Evolutionary conservation across 345 rosid genomes (phyloP).

Genomic region (Acer negundo): DNA sequence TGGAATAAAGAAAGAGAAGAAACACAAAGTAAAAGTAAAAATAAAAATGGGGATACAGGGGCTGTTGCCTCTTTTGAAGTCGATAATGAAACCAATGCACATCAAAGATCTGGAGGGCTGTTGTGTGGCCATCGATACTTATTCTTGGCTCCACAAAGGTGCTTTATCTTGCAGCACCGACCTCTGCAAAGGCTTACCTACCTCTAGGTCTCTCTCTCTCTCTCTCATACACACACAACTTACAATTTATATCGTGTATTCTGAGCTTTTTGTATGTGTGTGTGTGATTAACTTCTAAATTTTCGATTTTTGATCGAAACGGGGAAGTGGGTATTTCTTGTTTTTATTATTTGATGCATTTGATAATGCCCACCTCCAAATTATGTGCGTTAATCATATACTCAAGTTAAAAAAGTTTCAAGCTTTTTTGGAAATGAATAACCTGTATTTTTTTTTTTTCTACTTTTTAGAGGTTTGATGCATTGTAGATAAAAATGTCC

Average conservation of each 20-base stretch:
- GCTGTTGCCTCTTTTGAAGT: constrained; percentile 81
- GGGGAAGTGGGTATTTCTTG: constrained; percentile 16
- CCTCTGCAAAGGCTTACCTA: constrained; percentile 70
- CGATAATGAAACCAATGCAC: constrained; percentile 77
- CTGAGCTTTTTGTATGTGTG: neutral
- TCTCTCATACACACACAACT: too few relatives aligned
- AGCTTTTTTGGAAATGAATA: neutral
- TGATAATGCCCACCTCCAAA: neutral
- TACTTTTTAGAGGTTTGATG: neutral
- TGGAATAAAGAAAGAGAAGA: neutral
- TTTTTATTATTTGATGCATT: neutral
- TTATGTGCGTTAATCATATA: neutral
- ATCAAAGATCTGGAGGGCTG: constrained; percentile 75
- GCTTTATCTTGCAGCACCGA: constrained; percentile 69
- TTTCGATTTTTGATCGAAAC: constrained; percentile 7
- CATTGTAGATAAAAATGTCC: neutral
- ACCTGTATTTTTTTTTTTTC: too few relatives aligned
- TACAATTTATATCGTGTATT: too few relatives aligned
- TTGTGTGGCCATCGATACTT: constrained; percentile 84
- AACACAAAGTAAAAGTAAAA: neutral
- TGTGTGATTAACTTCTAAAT: neutral
- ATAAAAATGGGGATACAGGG: constrained; percentile 78
- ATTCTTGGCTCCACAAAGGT: constrained; percentile 93
- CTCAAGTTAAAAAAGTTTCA: neutral
- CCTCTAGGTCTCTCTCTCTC: constrained; percentile 43